Evolutionary conservation across 1,284 basidiomycete species (phyloP), one percentile per base, ranked within the genome.

Genomic region (Caloboletus inedulis): DNA sequence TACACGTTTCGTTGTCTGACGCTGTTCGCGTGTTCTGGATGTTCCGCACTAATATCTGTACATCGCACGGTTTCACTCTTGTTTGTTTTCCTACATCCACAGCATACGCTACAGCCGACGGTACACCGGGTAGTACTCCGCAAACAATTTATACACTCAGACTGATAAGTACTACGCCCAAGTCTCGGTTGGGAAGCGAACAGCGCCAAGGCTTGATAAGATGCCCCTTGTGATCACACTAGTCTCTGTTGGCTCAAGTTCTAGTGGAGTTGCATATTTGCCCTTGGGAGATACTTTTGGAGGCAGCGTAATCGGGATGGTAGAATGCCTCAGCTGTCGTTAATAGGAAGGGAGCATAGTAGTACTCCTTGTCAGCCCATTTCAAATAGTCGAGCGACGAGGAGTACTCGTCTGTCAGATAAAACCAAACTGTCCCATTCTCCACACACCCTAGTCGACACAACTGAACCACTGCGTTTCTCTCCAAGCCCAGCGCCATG

Each of bases 31-130:
- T 40, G 59, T 55, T 57, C 55, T 51, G 55, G 55, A 58, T 69
- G 66, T 68, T 55, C 61, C 56, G 56, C 68, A 57, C 48, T 68
- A 70, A 69, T 64, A 57, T 64, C 54, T 65, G 57, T 64, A 58
- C 52, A 64, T 62, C 51, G 58, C 65, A 68, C 50, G 51, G 41
- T 61, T 56, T 53, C 44, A 27, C 58, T 61, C 58, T 62, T 64
- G 51, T 69, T 59, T 58, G 57, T 61, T 54, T 46, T 54, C 57
- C 47, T 60, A 58, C 59, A 60, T 58, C 43, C 64, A 63, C 54
- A 65, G 44, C 54, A 62, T 68, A 58, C 21, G 55, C 45, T 62
- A 68, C 48, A 63, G 49, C 55, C 50, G 49, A 57, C 55, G 44
- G 65, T 59, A 59, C 56, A 49, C 46, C 58, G 37, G 12, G 13